phyloP scores from a whole-genome alignment of 1,284 basidiomycete genomes.

The Moniliella sp. region DNA sequence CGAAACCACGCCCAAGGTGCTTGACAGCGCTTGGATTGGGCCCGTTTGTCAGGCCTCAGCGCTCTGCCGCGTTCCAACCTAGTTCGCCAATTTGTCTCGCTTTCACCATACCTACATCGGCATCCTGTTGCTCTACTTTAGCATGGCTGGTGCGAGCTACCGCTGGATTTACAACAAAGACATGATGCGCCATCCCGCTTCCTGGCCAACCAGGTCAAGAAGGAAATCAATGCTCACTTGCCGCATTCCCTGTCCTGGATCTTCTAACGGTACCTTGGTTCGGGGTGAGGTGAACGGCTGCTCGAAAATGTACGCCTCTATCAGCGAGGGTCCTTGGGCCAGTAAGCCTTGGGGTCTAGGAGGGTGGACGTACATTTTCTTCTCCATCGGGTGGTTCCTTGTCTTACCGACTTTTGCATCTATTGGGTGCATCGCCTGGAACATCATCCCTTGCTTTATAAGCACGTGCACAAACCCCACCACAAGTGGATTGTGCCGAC shows the following conservation, averaged over 20 bases:
- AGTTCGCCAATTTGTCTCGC: conserved; percentile 51
- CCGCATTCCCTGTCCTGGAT: conserved; percentile 48
- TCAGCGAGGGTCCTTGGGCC: conserved; percentile 43
- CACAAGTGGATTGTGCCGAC: conserved; percentile 98
- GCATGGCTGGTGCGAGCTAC: conserved; percentile 58
- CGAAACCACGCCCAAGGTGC: background rate
- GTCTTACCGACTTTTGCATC: conserved; percentile 74
- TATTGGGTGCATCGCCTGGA: conserved; percentile 86
- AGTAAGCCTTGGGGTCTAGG: too few species aligned
- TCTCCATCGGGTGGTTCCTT: conserved; percentile 43
- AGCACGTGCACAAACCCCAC: conserved; percentile 76
- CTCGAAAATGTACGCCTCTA: conserved; percentile 54
- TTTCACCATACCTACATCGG: conserved; percentile 54
- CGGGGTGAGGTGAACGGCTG: conserved; percentile 72
- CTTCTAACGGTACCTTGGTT: conserved; percentile 80
- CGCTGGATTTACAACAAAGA: conserved; percentile 76
- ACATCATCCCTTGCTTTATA: conserved; percentile 71
- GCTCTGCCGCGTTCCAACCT: conserved; percentile 14
- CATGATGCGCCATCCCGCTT: conserved; percentile 90
- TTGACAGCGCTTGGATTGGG: too few species aligned
- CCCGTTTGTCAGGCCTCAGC: too few species aligned
- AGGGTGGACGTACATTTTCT: conserved; percentile 20
- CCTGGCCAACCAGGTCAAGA: conserved; percentile 54
- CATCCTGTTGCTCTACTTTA: conserved; percentile 46
- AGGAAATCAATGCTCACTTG: conserved; percentile 61